A percentile compares a stretch with the other conserved stretches of the same genome.
phyloP scores from a whole-genome alignment of 106 monocot species.

The Dactylorhiza incarnata region DNA sequence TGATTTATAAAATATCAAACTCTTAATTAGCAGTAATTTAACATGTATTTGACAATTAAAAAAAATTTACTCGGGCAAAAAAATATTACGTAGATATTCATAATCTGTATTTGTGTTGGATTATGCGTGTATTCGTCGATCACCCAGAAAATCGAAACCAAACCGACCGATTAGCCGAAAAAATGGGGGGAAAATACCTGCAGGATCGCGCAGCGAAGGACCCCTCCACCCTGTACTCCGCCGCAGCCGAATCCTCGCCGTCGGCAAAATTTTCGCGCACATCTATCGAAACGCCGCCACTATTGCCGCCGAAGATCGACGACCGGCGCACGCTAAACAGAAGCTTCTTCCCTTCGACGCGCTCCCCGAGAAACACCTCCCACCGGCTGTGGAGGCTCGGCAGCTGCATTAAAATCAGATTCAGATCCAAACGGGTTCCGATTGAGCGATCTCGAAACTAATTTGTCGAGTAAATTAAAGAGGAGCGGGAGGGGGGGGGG shows the following conservation, averaged over 20 bases:
- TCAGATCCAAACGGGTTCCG: not conserved
- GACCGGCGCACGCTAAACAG: conserved; percentile 63
- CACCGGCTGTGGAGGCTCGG: conserved; percentile 88
- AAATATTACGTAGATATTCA: not conserved
- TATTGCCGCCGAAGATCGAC: conserved; percentile 48
- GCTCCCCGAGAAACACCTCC: conserved; percentile 79
- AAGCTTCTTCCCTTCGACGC: conserved; percentile 55
- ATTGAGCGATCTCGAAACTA: not conserved
- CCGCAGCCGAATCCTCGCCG: not conserved
- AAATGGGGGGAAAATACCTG: not conserved
- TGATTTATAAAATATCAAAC: too few relatives aligned
- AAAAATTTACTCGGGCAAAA: too few relatives aligned
- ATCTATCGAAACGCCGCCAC: conserved; percentile 34
- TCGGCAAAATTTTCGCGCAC: conserved; percentile 16
- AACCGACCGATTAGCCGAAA: too few relatives aligned
- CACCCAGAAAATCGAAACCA: too few relatives aligned
- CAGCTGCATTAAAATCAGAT: conserved; percentile 21
- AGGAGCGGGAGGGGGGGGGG: too few relatives aligned
- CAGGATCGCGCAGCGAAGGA: conserved; percentile 71
- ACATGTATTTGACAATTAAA: too few relatives aligned
- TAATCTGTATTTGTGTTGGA: not conserved
- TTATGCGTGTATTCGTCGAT: not conserved
- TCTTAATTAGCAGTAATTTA: too few relatives aligned
- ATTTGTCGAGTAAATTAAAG: too few relatives aligned
- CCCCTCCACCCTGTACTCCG: conserved; percentile 61